Evolutionary conservation across 2,329 filamentous ascomycete genomes (phyloP).

Genomic region (Colletotrichum cuscutae): DNA sequence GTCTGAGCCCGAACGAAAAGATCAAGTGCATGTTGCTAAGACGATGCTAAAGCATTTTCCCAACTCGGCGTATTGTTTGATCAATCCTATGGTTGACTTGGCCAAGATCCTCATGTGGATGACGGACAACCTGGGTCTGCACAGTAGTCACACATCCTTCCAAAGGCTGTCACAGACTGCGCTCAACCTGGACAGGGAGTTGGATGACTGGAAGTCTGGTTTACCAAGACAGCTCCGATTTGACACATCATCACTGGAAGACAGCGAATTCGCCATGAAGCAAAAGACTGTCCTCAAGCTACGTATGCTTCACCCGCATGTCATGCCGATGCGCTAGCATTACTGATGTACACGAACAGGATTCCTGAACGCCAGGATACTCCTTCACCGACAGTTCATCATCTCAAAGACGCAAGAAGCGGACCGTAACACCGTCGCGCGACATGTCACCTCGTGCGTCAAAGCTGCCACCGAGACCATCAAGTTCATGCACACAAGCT

Average conservation of each 20-base stretch:
- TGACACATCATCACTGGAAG: slow-evolving; percentile 23
- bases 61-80: slow-evolving; percentile 24
- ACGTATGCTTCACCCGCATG: neutral
- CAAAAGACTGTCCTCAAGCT: slow-evolving; percentile 29
- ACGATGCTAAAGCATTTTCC: slow-evolving; percentile 3
- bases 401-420: slow-evolving; percentile 20
- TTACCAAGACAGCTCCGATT: slow-evolving; percentile 16
- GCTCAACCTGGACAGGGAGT: slow-evolving; percentile 14
- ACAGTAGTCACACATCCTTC: slow-evolving; percentile 26
- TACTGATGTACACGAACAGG: neutral
- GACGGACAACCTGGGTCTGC: slow-evolving; percentile 28
- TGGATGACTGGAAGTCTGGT: slow-evolving; percentile 27
- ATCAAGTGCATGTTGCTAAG: neutral
- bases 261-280: slow-evolving; percentile 33
- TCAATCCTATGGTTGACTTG: slow-evolving; percentile 32
- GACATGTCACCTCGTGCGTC: slow-evolving; percentile 10
- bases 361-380: slow-evolving; percentile 26
- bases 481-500: slow-evolving; percentile 31
- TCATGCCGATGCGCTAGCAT: fast-evolving
- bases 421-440: slow-evolving; percentile 19
- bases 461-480: slow-evolving; percentile 28
- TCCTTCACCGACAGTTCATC: slow-evolving; percentile 27
- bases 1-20: neutral
- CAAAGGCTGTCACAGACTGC: slow-evolving; percentile 28
- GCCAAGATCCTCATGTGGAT: slow-evolving; percentile 34